These are phyloP conservation scores for Ganoderma lingzhi DNA, from an alignment of 1,284 basidiomycete genomes.

Conservation along the genomic window DNA sequence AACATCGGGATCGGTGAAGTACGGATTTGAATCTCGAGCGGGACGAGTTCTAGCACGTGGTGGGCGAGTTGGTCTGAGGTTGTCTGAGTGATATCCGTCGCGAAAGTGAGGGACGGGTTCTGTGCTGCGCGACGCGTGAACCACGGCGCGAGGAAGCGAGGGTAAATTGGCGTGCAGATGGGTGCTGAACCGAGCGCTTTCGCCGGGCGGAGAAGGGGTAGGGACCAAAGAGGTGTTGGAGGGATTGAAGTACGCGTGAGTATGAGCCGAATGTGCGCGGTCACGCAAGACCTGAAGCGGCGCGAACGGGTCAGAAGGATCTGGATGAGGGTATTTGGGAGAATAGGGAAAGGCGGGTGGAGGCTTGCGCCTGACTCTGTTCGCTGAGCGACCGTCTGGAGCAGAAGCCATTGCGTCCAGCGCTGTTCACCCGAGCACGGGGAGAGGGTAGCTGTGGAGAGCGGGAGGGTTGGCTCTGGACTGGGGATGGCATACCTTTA, in stretches of 20 bases:
- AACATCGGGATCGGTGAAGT: slow-evolving; percentile 40
- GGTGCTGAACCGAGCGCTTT: slow-evolving; percentile 14
- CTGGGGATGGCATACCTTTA: slow-evolving; percentile 23
- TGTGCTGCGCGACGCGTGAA: slow-evolving; percentile 28
- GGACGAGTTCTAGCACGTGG: slow-evolving; percentile 36
- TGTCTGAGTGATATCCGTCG: slow-evolving; percentile 39
- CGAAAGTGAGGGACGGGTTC: slow-evolving; percentile 32
- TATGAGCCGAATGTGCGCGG: slow-evolving; percentile 43
- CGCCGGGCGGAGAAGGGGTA: slow-evolving; percentile 23
- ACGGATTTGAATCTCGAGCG: slow-evolving; percentile 34
- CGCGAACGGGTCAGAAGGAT: slow-evolving; percentile 63
- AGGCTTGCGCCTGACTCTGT: slow-evolving; percentile 55
- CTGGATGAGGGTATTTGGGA: slow-evolving; percentile 57
- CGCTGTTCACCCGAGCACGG: slow-evolving; percentile 18
- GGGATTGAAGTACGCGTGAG: slow-evolving; percentile 29
- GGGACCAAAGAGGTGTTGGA: slow-evolving; percentile 28
- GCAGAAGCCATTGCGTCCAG: slow-evolving; percentile 31
- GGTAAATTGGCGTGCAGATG: slow-evolving; percentile 19
- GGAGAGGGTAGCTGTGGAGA: slow-evolving; percentile 21
- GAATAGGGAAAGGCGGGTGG: slow-evolving; percentile 52
- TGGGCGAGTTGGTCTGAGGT: slow-evolving; percentile 35
- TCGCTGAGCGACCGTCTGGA: slow-evolving; percentile 21
- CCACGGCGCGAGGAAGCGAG: slow-evolving; percentile 21
- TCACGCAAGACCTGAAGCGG: slow-evolving; percentile 58
- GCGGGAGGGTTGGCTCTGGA: slow-evolving; percentile 16